Conservation (phyloP, 1,139 yeast genomes). For the Yamadazyma siamensis region DNA sequence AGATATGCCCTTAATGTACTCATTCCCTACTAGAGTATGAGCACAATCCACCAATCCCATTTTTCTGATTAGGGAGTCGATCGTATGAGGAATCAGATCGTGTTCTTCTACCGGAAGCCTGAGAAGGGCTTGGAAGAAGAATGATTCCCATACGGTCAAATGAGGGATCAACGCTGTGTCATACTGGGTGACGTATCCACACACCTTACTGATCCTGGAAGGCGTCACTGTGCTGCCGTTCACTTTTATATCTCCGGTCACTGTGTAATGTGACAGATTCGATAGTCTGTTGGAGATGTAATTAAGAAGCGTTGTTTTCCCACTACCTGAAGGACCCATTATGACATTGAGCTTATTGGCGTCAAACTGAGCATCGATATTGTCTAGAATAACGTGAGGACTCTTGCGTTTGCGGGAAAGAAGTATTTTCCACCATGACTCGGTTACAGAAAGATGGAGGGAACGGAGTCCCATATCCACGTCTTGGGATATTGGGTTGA, state of each 20-base stretch:
- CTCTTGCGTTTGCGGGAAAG: too few relatives aligned
- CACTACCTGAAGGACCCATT: conserved; percentile 89
- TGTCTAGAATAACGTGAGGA: conserved; percentile 27
- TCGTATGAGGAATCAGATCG: conserved; percentile 24
- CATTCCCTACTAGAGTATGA: conserved; percentile 72
- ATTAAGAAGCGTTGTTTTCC: conserved; percentile 73
- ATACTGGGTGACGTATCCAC: conserved; percentile 75
- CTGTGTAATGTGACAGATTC: conserved; percentile 20
- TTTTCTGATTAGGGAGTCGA: conserved; percentile 57
- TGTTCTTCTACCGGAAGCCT: conserved; percentile 47
- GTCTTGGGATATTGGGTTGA: conserved; percentile 17
- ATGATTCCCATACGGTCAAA: conserved; percentile 74
- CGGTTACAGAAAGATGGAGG: conserved; percentile 9
- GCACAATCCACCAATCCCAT: conserved; percentile 79
- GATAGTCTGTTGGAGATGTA: conserved; percentile 62
- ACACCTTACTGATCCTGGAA: conserved; percentile 45
- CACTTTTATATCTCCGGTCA: conserved; percentile 22
- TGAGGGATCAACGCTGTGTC: conserved; percentile 69
- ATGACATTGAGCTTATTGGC: conserved; percentile 72
- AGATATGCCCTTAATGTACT: conserved; percentile 69
- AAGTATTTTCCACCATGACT: too few relatives aligned
- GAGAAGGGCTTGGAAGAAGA: conserved; percentile 66
- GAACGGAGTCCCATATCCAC: conserved; percentile 19
- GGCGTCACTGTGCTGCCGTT: conserved; percentile 33
- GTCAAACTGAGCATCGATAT: conserved; percentile 54